Base-by-base conservation (phyloP, 345 rosid species). In the Eucalyptus microcorys region DNA sequence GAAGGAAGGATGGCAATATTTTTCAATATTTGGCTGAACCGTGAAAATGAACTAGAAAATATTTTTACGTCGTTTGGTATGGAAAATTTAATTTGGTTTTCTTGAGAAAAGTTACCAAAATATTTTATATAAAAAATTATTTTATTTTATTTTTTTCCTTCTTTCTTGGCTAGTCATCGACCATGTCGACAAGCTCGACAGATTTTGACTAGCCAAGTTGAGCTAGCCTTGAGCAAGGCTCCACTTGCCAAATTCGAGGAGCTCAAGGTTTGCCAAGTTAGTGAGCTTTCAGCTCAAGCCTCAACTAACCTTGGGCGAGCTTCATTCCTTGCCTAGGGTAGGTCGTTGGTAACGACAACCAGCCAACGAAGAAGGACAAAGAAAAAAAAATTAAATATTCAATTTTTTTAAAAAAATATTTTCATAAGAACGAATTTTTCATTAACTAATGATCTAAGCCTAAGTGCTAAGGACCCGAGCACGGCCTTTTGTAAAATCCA, bases 81-180 rank as follows among this genome's bases (percentile, higher is more conserved):
- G 8, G 0, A 52, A 52, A 52, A 52, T 3, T 7, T 8, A 4
- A 52, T 52, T 19, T 52, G 8, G 21, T 52, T 52, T 52, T 52
- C 26, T 4, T 8, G 6, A 55, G 1, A 55, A 55, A 55, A 10
- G 30, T 55, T 10, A 55, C 3, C 61, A 55, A 24, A 22, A 55
- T 24, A 55, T 55, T 24, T 10, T 5, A 24, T 10, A 22, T 9
- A 8, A 9, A 22, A 55, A 55, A 22, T 55, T 0, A 24, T 55
- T 55, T 6, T 24, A 4, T 55, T 22, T 55, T 55, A 0, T 10
- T 55, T 55, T 49, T 9, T 55, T 22, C 6, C 6, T 55, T 55
- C 30, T 55, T 55, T 5, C 30, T 55, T 0, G 1, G 0, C 1
- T 24, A 11, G 61, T 55, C 13, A 24, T 0, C 3, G 1, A 24